These are phyloP conservation scores for Ceratocystis smalleyi DNA, from an alignment of 2,329 filamentous ascomycete species.

Conservation along the genomic window DNA sequence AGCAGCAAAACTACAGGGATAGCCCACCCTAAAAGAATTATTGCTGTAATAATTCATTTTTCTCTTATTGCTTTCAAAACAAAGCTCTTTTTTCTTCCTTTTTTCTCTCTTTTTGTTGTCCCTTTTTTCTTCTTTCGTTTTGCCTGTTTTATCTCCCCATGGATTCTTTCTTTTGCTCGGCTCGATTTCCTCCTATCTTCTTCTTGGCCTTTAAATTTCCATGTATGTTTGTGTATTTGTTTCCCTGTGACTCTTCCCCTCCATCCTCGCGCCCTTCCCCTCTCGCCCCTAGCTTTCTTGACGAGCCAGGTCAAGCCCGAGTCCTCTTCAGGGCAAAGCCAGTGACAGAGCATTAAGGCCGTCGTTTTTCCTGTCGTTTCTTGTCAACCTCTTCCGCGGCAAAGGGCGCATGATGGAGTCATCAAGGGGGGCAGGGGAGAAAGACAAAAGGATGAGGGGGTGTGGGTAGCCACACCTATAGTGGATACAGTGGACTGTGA, in stretches of 20 bases:
- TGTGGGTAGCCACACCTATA: not conserved
- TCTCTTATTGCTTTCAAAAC: constrained; percentile 4
- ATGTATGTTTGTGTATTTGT: not conserved
- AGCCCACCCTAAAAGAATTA: not conserved
- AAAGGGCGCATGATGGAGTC: not conserved
- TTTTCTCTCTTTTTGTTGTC: not conserved
- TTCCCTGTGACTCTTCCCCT: not conserved
- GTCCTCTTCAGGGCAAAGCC: not conserved
- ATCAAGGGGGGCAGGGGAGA: not conserved
- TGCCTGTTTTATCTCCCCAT: not conserved
- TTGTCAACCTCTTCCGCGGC: not conserved
- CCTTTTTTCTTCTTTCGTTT: not conserved
- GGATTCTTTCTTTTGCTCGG: not conserved
- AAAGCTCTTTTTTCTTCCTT: not conserved
- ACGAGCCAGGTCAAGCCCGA: not conserved
- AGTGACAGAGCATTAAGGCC: too few relatives aligned
- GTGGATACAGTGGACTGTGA: not conserved
- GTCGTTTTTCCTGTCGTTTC: too few relatives aligned
- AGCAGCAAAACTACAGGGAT: not conserved
- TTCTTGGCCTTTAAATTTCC: not conserved
- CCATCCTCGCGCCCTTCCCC: not conserved
- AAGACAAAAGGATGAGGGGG: not conserved
- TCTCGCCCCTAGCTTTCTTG: not conserved
- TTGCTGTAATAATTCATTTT: not conserved
- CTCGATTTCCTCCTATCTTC: not conserved